Conservation (phyloP, 2,329 filamentous ascomycete species). For the Neophaeococcomyces mojaviensis region DNA sequence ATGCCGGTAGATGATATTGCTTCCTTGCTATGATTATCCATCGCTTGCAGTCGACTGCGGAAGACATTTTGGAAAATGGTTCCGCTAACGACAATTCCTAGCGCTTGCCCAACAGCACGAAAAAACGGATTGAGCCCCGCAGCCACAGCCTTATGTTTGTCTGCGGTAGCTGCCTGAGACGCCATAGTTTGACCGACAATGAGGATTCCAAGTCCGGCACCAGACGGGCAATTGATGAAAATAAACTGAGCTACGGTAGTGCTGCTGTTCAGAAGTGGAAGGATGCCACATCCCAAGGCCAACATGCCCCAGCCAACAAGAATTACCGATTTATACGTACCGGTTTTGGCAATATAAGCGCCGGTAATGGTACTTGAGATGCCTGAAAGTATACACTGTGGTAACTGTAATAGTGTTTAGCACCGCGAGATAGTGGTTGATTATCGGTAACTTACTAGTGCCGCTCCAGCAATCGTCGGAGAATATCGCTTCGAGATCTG, state of each 20-base stretch:
- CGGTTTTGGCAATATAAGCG: slow-evolving; percentile 47
- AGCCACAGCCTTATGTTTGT: slow-evolving; percentile 52
- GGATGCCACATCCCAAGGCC: slow-evolving; percentile 52
- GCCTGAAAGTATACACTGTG: slow-evolving; percentile 56
- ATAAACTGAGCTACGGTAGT: slow-evolving; percentile 41
- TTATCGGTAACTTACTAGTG: slow-evolving; percentile 45
- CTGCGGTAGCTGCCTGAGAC: slow-evolving; percentile 54
- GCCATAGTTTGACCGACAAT: slow-evolving; percentile 55
- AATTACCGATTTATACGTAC: slow-evolving; percentile 53
- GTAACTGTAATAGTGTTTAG: slow-evolving; percentile 53
- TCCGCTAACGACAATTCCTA: slow-evolving; percentile 60
- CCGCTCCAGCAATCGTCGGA: no score
- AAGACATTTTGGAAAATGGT: slow-evolving; percentile 60
- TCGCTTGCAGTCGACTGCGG: slow-evolving; percentile 22
- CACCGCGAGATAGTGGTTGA: slow-evolving; percentile 48
- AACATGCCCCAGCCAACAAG: slow-evolving; percentile 56
- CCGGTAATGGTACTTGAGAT: slow-evolving; percentile 52
- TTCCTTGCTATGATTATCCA: no score
- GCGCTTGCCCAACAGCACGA: slow-evolving; percentile 55
- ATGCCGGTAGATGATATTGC: no score
- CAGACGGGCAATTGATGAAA: slow-evolving; percentile 50
- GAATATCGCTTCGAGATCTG: no score
- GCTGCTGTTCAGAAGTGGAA: slow-evolving; percentile 24
- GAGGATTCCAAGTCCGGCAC: slow-evolving; percentile 61
- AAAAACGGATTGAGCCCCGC: slow-evolving; percentile 61